Percentiles rank a stretch among this genome's conserved stretches.
Conservation (phyloP, 106 monocot species). For the Posidonia australis region DNA sequence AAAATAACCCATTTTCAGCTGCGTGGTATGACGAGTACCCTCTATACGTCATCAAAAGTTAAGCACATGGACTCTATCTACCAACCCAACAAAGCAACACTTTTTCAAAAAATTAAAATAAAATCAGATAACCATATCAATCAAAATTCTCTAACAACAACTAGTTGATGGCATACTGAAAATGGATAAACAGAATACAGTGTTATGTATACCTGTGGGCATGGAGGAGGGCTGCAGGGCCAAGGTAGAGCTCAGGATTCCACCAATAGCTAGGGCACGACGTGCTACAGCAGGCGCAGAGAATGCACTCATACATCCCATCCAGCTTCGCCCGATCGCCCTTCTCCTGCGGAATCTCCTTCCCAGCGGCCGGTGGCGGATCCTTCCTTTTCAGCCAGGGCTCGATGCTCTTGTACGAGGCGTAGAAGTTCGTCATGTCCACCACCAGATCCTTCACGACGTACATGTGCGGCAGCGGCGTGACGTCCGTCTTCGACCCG, state of each 20-base stretch:
- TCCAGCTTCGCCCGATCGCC: conserved; percentile 81
- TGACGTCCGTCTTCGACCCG: conserved; percentile 41
- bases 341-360: conserved; percentile 82
- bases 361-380: conserved; percentile 33
- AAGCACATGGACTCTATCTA: too few species aligned
- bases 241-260: conserved; percentile 90
- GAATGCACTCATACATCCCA: conserved; percentile 97
- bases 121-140: too few species aligned
- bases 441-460: conserved; percentile 94
- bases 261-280: conserved; percentile 99
- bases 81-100: too few species aligned
- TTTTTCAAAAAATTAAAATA: too few species aligned
- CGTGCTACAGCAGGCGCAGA: conserved; percentile 89
- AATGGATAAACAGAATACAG: not conserved
- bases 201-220: conserved; percentile 53
- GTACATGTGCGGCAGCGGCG: conserved; percentile 93
- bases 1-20: too few species aligned
- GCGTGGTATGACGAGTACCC: too few species aligned
- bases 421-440: conserved; percentile 97
- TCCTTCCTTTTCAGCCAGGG: conserved; percentile 98
- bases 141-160: too few species aligned
- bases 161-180: too few species aligned
- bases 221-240: conserved; percentile 90
- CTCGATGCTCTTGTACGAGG: conserved; percentile 90
- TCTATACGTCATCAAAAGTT: too few species aligned